Conservation (phyloP, 805 yeast species). For the Candida broadrunensis region DNA sequence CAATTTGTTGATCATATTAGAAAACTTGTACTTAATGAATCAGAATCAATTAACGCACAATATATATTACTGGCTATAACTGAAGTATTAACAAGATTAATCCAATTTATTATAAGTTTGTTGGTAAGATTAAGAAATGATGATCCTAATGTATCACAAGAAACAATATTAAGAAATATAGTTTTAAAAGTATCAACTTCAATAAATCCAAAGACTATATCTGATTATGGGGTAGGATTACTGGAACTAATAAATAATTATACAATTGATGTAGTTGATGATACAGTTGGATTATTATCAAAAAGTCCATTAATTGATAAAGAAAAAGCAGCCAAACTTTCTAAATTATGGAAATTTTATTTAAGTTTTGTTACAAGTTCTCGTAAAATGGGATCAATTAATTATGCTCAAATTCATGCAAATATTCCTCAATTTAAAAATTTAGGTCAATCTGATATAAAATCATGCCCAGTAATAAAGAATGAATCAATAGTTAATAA, state of each 20-base stretch:
- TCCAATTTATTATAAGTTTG: conserved; percentile 32
- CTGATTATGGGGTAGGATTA: conserved; percentile 1
- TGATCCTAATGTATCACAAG: conserved; percentile 5
- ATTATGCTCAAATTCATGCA: conserved; percentile 32
- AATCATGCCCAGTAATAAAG: conserved; percentile 3
- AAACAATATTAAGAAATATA: background rate
- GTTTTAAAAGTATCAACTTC: background rate
- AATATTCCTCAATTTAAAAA: conserved; percentile 23
- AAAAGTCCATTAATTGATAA: conserved; percentile 11
- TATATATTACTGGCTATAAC: conserved; percentile 23
- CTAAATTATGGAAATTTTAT: conserved; percentile 40
- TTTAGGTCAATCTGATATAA: background rate
- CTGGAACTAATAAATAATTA: conserved; percentile 6
- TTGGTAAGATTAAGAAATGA: conserved; percentile 20
- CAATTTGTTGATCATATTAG: conserved; percentile 5
- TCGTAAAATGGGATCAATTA: conserved; percentile 21
- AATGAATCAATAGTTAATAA: background rate
- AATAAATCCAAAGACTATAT: background rate
- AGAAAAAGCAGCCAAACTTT: conserved; percentile 13
- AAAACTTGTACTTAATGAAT: background rate
- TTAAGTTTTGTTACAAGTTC: conserved; percentile 31
- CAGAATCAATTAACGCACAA: conserved; percentile 7
- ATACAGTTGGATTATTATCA: conserved; percentile 8
- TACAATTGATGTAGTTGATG: conserved; percentile 10
- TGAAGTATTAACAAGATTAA: conserved; percentile 26